Conservation (phyloP, 371 early-diverging fungal species). For the Dentiscutata heterogama region DNA sequence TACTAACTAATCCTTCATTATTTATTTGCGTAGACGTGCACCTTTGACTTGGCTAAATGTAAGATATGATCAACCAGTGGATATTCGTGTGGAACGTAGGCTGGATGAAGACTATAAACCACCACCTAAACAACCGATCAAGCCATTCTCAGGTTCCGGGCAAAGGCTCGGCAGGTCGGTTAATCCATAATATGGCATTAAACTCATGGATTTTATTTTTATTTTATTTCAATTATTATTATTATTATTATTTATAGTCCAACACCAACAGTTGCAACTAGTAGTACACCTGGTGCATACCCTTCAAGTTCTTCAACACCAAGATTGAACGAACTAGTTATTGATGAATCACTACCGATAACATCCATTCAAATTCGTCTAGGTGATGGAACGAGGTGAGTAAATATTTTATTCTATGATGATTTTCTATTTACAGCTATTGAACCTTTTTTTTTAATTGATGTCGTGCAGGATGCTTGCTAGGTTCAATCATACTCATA, state of each 20-base stretch:
- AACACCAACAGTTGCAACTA: constrained; percentile 53
- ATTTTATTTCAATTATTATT: constrained; percentile 18
- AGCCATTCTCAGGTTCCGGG: constrained; percentile 89
- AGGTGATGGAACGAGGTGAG: constrained; percentile 84
- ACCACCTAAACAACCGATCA: constrained; percentile 80
- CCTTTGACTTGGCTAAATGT: constrained; percentile 89
- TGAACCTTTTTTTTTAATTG: background rate
- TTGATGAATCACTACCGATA: constrained; percentile 81
- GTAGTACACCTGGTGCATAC: constrained; percentile 46
- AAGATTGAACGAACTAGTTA: constrained; percentile 52
- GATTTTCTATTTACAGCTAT: background rate
- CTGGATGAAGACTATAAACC: constrained; percentile 89
- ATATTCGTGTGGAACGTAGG: constrained; percentile 85
- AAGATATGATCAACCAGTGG: constrained; percentile 92
- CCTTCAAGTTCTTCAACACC: constrained; percentile 53
- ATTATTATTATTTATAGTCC: constrained; percentile 51
- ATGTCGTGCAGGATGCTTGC: constrained; percentile 74
- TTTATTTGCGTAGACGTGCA: constrained; percentile 68
- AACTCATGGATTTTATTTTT: too few relatives aligned
- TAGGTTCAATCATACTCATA: constrained; percentile 91
- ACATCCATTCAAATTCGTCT: constrained; percentile 93
- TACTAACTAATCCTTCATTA: background rate
- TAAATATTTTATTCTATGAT: constrained; percentile 42
- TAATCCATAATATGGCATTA: too few relatives aligned
- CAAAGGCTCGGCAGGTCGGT: constrained; percentile 78